phyloP scores from a whole-genome alignment of 2,329 filamentous ascomycete species.

The Xylariaceae sp. region DNA sequence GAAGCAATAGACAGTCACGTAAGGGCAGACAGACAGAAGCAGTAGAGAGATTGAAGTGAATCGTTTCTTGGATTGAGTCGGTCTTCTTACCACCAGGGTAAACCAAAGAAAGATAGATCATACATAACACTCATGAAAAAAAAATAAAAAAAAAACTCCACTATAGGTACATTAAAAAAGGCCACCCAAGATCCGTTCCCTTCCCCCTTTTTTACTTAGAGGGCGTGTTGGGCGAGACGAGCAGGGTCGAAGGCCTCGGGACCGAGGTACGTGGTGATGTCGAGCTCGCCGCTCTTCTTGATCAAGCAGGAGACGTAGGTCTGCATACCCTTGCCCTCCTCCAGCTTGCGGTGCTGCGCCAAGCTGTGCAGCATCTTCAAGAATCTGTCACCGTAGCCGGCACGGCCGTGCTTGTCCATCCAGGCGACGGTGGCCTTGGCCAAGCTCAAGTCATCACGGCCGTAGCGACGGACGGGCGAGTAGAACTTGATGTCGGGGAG shows the following conservation, averaged over 20 bases:
- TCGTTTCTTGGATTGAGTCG: too few species aligned
- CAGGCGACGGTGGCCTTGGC: constrained; percentile 10
- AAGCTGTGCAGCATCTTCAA: constrained; percentile 7
- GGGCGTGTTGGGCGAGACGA: neutral
- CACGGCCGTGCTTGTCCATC: constrained; percentile 18
- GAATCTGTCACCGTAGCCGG: constrained; percentile 3
- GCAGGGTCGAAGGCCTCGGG: constrained; percentile 8
- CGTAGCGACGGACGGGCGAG: constrained; percentile 18
- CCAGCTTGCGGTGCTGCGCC: constrained; percentile 1
- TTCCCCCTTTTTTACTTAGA: neutral
- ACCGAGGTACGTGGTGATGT: constrained; percentile 13
- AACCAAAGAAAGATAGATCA: too few species aligned
- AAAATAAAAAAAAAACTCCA: too few species aligned
- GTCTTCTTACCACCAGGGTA: too few species aligned
- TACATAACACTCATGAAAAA: too few species aligned
- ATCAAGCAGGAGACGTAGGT: constrained; percentile 12
- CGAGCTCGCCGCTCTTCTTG: constrained; percentile 7
- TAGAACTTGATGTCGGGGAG: constrained; percentile 26
- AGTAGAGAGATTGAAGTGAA: too few species aligned
- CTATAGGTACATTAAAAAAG: neutral
- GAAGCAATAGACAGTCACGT: too few species aligned
- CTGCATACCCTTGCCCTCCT: constrained; percentile 11
- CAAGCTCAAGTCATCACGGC: constrained; percentile 18
- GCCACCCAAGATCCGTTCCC: neutral
- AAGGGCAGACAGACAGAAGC: too few species aligned